Base-by-base conservation (phyloP, 2,329 filamentous ascomycete species). In the Aureobasidium leucospermi region DNA sequence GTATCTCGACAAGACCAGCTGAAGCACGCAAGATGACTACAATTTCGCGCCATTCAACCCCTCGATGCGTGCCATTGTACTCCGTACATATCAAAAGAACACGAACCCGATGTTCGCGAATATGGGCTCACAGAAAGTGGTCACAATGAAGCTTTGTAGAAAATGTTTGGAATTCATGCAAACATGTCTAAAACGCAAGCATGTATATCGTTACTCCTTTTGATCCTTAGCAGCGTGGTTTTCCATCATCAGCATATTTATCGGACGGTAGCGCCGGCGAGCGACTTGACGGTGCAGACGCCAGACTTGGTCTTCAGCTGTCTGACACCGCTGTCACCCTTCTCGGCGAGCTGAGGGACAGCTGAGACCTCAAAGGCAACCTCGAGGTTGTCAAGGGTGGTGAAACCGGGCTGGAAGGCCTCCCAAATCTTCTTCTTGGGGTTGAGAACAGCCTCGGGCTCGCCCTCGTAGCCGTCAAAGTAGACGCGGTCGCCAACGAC, bases 371-470 rank as follows among this genome's bases (percentile, higher is more conserved):
- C 89, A 71, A 97, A 99, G 0, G 82, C 91, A 38, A 96, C 93
- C 75, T 92, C 88, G 55, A 93, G 79, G 48, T 74, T 76, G 7
- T 87, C 87, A 1, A 88, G 96, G 7, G 93, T 99, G 32, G 89
- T 96, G 78, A 97, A 97, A 0, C 93, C 94, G 1, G 92, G 91
- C 81, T 97, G 93, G 76, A 96, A 90, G 9, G 83, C 90, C 81
- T 99, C 94, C 92, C 93, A 97, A 63, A 97, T 80, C 86, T 97
- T 97, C 86, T 97, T 99, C 87, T 99, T 99, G 61, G 94, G 94
- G 81, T 97, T 99, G 60, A 99, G 82, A 55, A 93, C 85, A 63
- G 87, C 87, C 81, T 99, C 94, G 0, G 94, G 91, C 79, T 96
- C 89, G 61, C 90, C 92, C 74, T 90, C 82, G 86, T 90, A 99